A percentile compares a stretch with the other conserved stretches of the same genome.
Evolutionary conservation across 768 basidiomycete species (phyloP).

Genomic region (Sporobolomyces pararoseus): DNA sequence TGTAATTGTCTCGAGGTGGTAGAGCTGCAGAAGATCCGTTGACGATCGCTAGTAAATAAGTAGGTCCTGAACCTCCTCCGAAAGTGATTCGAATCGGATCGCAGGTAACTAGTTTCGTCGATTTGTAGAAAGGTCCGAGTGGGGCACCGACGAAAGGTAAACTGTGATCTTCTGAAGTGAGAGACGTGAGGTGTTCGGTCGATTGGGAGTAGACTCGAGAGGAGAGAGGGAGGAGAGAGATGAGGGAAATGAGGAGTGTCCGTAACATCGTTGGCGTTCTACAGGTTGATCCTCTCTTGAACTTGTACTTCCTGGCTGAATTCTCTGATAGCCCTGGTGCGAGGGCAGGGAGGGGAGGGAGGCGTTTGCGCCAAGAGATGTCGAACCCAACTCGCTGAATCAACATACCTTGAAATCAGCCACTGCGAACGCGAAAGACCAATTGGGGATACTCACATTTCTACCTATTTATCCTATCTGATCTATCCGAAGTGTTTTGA

Average conservation of each 20-base stretch:
- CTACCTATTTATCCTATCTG: too few relatives aligned
- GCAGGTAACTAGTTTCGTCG: conserved; percentile 2
- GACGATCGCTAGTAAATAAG: conserved; percentile 22
- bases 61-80: conserved; percentile 22
- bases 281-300: too few relatives aligned
- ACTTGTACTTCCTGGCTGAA: too few relatives aligned
- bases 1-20: neutral
- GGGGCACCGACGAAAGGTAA: conserved; percentile 27
- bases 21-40: neutral
- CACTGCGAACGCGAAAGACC: too few relatives aligned
- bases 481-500: too few relatives aligned
- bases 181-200: neutral
- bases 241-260: neutral
- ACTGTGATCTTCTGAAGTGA: neutral
- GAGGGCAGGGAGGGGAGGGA: too few relatives aligned
- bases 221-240: neutral
- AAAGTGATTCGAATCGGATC: conserved; percentile 17
- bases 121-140: conserved; percentile 9
- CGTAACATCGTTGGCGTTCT: neutral
- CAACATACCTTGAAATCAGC: too few relatives aligned
- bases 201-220: neutral
- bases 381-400: too few relatives aligned
- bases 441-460: too few relatives aligned
- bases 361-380: too few relatives aligned
- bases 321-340: too few relatives aligned